Evolutionary conservation across 306 rosid genomes (phyloP).

Genomic region (Gillenia trifoliata): DNA sequence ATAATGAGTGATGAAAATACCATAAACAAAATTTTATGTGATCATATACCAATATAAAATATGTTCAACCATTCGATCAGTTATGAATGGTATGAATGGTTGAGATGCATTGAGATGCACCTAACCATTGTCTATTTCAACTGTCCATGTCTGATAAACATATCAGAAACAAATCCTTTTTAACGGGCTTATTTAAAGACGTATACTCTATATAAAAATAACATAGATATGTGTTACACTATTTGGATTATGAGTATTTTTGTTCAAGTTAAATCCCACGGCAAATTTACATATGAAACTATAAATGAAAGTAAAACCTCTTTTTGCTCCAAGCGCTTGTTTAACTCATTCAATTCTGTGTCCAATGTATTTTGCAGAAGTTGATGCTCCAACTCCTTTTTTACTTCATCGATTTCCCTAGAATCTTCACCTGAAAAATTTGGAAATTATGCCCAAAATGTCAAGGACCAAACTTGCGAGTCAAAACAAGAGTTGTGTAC

Average conservation of each 20-base stretch:
- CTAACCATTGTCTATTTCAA: too few relatives aligned
- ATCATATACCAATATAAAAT: background rate
- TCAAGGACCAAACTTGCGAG: slow-evolving; percentile 19
- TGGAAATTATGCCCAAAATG: slow-evolving; percentile 10
- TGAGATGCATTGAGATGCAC: too few relatives aligned
- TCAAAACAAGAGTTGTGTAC: slow-evolving; percentile 1
- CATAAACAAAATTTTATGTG: background rate
- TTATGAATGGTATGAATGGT: background rate
- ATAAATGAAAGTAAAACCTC: slow-evolving; percentile 44
- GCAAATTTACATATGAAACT: background rate
- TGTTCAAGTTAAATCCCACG: background rate
- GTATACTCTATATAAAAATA: too few relatives aligned
- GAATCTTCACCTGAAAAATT: slow-evolving; percentile 48
- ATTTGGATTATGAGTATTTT: background rate
- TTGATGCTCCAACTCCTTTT: slow-evolving; percentile 68
- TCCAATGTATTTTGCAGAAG: slow-evolving; percentile 63
- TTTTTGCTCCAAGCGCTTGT: slow-evolving; percentile 72
- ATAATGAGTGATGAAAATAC: background rate
- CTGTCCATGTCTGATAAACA: too few relatives aligned
- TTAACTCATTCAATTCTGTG: slow-evolving; percentile 66
- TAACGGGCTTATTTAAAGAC: too few relatives aligned
- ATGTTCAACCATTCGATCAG: background rate
- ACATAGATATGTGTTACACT: too few relatives aligned
- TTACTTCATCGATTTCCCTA: slow-evolving; percentile 50
- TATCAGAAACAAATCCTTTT: too few relatives aligned